phyloP scores from a whole-genome alignment of 1,139 yeast species.

The Nadsonia starkeyi-henricii region DNA sequence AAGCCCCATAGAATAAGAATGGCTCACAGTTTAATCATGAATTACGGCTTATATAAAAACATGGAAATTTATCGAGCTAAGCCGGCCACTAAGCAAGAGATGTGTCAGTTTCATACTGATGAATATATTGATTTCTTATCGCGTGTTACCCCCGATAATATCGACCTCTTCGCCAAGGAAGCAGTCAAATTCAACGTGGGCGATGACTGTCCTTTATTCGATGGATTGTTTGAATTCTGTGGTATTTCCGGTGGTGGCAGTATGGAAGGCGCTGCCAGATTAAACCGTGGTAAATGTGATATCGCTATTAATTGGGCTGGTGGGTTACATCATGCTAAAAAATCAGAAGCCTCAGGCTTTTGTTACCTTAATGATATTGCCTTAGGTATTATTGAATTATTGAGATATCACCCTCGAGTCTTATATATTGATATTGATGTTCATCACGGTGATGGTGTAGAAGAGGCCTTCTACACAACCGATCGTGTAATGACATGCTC shows the following conservation, averaged over 20 bases:
- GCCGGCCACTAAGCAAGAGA: slow-evolving; percentile 96
- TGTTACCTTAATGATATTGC: slow-evolving; percentile 88
- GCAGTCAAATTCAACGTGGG: slow-evolving; percentile 92
- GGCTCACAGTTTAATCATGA: slow-evolving; percentile 96
- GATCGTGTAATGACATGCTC: slow-evolving; percentile 97
- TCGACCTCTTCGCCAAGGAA: slow-evolving; percentile 83
- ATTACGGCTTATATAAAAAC: slow-evolving; percentile 88
- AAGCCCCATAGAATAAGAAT: slow-evolving; percentile 96
- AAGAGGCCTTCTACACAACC: slow-evolving; percentile 92
- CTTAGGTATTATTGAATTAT: slow-evolving; percentile 74
- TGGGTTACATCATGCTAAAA: slow-evolving; percentile 93
- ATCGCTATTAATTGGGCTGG: slow-evolving; percentile 96
- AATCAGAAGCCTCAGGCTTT: slow-evolving; percentile 90
- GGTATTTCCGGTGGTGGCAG: slow-evolving; percentile 94
- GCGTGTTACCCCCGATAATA: slow-evolving; percentile 87
- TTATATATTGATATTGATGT: slow-evolving; percentile 90
- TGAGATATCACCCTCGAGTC: slow-evolving; percentile 90
- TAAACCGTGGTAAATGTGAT: slow-evolving; percentile 87
- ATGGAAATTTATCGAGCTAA: slow-evolving; percentile 96
- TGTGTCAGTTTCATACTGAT: slow-evolving; percentile 97
- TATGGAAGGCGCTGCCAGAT: slow-evolving; percentile 91
- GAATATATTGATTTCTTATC: slow-evolving; percentile 90
- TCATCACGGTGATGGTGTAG: slow-evolving; percentile 98
- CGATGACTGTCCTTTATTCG: slow-evolving; percentile 94
- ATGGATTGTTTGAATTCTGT: slow-evolving; percentile 90